phyloP scores from a whole-genome alignment of 2,329 filamentous ascomycete genomes.

The Monosporascus sp. region DNA sequence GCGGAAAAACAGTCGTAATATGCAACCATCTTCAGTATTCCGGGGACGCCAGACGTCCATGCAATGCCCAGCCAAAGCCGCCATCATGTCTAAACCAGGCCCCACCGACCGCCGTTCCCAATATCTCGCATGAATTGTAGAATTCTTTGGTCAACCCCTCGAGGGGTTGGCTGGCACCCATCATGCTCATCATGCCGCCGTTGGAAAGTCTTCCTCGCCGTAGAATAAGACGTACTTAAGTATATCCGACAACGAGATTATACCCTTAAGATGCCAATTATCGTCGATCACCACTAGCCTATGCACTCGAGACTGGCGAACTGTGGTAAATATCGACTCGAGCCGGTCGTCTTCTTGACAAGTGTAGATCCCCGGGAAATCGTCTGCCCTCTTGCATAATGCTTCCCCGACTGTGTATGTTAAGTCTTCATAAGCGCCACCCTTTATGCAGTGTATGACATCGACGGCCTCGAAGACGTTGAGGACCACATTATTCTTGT shows the following conservation, averaged over 20 bases:
- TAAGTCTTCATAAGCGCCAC: constrained; percentile 86
- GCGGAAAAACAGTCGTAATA: constrained; percentile 7
- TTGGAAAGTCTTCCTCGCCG: constrained; percentile 53
- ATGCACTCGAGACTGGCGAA: constrained; percentile 91
- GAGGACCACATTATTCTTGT: constrained; percentile 69
- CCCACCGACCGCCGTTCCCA: constrained; percentile 8
- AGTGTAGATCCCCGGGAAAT: constrained; percentile 95
- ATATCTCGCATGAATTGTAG: constrained; percentile 11
- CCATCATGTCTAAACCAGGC: constrained; percentile 8
- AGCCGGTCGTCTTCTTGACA: constrained; percentile 87
- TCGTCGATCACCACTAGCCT: constrained; percentile 91
- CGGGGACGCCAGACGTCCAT: constrained; percentile 28
- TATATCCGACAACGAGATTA: constrained; percentile 93
- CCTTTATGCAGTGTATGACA: constrained; percentile 92
- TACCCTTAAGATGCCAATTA: constrained; percentile 74
- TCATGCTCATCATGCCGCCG: constrained; percentile 8
- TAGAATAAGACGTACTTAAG: constrained; percentile 87
- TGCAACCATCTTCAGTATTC: constrained; percentile 19
- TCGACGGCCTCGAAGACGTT: constrained; percentile 98
- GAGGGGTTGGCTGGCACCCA: neutral
- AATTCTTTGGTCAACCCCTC: neutral
- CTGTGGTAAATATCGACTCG: constrained; percentile 94
- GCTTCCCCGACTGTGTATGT: constrained; percentile 83
- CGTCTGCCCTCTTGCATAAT: constrained; percentile 76
- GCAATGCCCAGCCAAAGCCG: constrained; percentile 19